Conservation (phyloP, 805 yeast genomes). For the Lipomyces yamanashiensis region DNA sequence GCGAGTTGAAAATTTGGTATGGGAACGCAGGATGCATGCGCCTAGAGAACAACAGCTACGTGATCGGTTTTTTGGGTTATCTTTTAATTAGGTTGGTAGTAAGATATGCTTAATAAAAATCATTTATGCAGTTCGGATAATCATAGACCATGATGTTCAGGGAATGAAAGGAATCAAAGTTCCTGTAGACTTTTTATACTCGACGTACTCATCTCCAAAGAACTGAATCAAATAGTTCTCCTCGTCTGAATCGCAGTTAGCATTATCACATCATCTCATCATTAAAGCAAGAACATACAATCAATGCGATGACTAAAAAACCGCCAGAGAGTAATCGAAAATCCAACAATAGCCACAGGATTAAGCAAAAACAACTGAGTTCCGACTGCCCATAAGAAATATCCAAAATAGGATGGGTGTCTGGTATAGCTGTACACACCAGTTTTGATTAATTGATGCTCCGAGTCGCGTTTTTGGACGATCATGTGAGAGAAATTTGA, state of each 20-base stretch:
- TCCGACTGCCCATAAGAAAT: slow-evolving; percentile 92
- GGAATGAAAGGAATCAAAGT: slow-evolving; percentile 69
- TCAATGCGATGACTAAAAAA: slow-evolving; percentile 73
- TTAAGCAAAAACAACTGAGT: slow-evolving; percentile 74
- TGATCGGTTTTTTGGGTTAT: slow-evolving; percentile 1
- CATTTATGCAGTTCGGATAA: background rate
- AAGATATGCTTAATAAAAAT: background rate
- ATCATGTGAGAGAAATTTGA: slow-evolving; percentile 83
- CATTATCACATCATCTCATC: background rate
- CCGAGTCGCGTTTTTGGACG: slow-evolving; percentile 54
- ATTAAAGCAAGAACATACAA: slow-evolving; percentile 40
- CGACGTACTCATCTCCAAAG: slow-evolving; percentile 68
- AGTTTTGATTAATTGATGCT: slow-evolving; percentile 69
- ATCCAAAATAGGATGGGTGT: slow-evolving; percentile 93
- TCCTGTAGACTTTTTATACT: slow-evolving; percentile 56
- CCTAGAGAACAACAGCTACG: slow-evolving; percentile 12
- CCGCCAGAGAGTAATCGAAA: slow-evolving; percentile 60
- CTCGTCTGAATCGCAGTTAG: slow-evolving; percentile 50
- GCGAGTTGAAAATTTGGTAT: background rate
- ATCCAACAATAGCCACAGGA: slow-evolving; percentile 60
- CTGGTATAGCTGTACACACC: slow-evolving; percentile 69
- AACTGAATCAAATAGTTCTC: slow-evolving; percentile 67
- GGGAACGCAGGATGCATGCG: slow-evolving; percentile 7
- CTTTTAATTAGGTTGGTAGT: background rate
- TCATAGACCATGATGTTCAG: background rate